Base-by-base conservation (phyloP, 2,329 filamentous ascomycete species). In the Raffaelea ambrosiae region DNA sequence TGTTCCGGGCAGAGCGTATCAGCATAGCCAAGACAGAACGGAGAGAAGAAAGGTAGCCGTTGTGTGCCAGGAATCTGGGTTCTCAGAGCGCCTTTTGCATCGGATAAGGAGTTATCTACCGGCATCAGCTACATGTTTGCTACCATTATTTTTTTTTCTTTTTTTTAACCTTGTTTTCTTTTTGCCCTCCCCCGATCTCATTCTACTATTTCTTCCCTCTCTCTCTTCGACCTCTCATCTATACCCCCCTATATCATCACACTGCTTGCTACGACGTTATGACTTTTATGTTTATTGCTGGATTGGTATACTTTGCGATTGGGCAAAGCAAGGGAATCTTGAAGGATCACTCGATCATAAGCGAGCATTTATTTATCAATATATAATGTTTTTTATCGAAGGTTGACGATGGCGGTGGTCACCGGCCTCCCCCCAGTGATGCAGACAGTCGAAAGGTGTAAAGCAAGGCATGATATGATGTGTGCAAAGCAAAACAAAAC, bases 371-470 rank as follows among this genome's bases (percentile, higher is more conserved):
- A 44, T 35, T 35, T 21, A 22, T 41, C 23, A 31, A 31, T 41
- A 19, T n/a, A 60, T 61, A 57, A 61, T 62, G 59, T 55, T 58
- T 58, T 51, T 48, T 64, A 8, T 59, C 61, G 50, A 38, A 13
- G 7, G 23, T 36, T 29, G 22, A 39, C 26, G 23, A 43, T 22
- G n/a, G n/a, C n/a, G n/a, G n/a, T n/a, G n/a, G n/a, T n/a, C n/a
- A n/a, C n/a, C n/a, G n/a, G n/a, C n/a, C n/a, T n/a, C n/a, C n/a
- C n/a, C n/a, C n/a, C n/a, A n/a, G n/a, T n/a, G n/a, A n/a, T n/a
- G n/a, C n/a, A n/a, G n/a, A n/a, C n/a, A n/a, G n/a, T n/a, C n/a
- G n/a, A n/a, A n/a, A n/a, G n/a, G n/a, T n/a, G n/a, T n/a, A n/a
- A n/a, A n/a, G n/a, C n/a, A n/a, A n/a, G n/a, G n/a, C n/a, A n/a